phyloP scores from a whole-genome alignment of 139 green algal species.

The Closterium sp. region DNA sequence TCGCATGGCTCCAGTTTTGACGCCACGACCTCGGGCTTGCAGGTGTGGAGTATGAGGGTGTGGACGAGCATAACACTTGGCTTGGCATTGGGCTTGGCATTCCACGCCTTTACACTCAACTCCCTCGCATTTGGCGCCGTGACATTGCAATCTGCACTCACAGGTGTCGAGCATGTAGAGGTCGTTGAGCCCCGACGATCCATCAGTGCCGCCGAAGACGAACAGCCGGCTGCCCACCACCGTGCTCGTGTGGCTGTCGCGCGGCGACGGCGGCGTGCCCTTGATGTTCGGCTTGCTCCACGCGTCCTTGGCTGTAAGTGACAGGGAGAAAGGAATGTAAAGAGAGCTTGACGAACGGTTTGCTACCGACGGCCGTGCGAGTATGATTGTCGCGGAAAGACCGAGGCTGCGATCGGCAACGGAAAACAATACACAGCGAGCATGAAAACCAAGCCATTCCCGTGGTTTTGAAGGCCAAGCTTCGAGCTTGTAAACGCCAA shows the following conservation, averaged over 20 bases:
- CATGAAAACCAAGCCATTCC: too few species aligned
- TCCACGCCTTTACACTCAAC: neutral
- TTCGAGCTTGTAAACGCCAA: neutral
- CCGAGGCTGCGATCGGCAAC: neutral
- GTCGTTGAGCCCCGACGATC: constrained; percentile 5
- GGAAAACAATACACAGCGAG: neutral
- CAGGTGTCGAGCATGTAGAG: constrained; percentile 42
- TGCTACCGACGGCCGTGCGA: constrained; percentile 18
- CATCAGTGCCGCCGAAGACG: constrained; percentile 38
- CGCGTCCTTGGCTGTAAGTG: constrained; percentile 13
- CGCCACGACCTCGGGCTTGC: too few species aligned
- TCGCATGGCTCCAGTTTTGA: too few species aligned
- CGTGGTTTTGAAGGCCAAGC: too few species aligned
- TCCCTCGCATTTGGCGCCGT: neutral
- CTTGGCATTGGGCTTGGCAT: neutral
- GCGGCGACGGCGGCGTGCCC: constrained; percentile 22
- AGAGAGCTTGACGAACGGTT: constrained; percentile 11
- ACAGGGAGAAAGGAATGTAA: neutral
- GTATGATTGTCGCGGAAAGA: constrained; percentile 17
- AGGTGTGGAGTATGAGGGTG: too few species aligned
- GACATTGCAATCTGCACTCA: neutral
- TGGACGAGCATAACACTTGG: too few species aligned
- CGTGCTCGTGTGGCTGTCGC: constrained; percentile 49
- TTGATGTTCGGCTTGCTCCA: constrained; percentile 38
- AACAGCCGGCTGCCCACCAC: constrained; percentile 32